Conservation (phyloP, 1,284 basidiomycete genomes). For the Ceratobasidium sp. region DNA sequence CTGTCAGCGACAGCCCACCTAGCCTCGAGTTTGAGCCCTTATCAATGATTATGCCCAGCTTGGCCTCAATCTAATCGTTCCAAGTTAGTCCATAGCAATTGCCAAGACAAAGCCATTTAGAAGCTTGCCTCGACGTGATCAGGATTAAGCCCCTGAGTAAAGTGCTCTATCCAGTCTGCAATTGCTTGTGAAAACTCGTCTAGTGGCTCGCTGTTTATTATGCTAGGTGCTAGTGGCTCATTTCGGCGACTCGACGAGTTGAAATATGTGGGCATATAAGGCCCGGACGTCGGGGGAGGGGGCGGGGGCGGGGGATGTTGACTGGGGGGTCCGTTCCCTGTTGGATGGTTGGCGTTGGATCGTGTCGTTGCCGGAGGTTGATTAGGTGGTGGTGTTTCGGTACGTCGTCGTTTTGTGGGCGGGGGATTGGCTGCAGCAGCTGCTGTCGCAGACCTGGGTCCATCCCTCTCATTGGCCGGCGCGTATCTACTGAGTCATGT, state of each 20-base stretch:
- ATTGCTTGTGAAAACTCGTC: constrained; percentile 94
- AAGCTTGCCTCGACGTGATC: constrained; percentile 57
- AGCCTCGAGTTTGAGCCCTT: constrained; percentile 64
- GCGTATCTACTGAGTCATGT: constrained; percentile 21
- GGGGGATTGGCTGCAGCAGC: not conserved
- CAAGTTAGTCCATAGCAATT: not conserved
- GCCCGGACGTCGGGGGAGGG: not conserved
- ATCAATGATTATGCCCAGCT: constrained; percentile 84
- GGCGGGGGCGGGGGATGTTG: constrained; percentile 11
- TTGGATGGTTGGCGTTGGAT: constrained; percentile 24
- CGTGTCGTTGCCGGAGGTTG: constrained; percentile 12
- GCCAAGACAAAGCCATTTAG: not conserved
- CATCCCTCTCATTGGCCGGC: not conserved
- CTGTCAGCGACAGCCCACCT: constrained; percentile 67
- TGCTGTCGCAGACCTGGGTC: not conserved
- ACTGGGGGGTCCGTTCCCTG: not conserved
- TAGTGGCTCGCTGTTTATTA: constrained; percentile 90
- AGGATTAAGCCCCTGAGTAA: constrained; percentile 48
- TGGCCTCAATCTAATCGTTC: constrained; percentile 85
- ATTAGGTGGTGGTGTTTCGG: constrained; percentile 26
- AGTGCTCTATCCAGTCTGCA: constrained; percentile 79
- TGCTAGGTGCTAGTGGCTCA: constrained; percentile 77
- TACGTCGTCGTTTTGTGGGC: constrained; percentile 28
- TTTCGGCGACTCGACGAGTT: constrained; percentile 9
- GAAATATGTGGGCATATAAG: constrained; percentile 20